Base-by-base conservation (phyloP, 129 eudicot genomes). In the Logfia minima region DNA sequence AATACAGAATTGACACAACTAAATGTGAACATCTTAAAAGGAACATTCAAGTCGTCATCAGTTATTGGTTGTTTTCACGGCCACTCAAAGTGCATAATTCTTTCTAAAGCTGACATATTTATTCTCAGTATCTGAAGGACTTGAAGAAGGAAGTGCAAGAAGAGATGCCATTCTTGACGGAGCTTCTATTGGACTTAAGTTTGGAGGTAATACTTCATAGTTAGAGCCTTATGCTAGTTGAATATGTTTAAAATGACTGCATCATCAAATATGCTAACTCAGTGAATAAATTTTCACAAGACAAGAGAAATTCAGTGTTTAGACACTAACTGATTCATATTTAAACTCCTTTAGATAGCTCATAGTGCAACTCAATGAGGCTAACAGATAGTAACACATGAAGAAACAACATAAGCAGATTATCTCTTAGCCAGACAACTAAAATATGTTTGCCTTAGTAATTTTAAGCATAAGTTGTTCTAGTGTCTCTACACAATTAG, bases 61-160 rank as follows among this genome's bases (percentile, higher is more conserved):
- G 37, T 65, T 31, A 14, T 31, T 65, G 22, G 22, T 65, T 65
- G 41, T 16, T 65, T 65, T n/a, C 45, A 31, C 21, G 4, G 45
- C 70, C 70, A 26, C 41, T 65, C 18, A 17, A 65, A 5, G 11
- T 28, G 13, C 70, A 31, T 17, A 31, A 31, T 5, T 65, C 8
- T 64, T 64, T 64, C 22, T 0, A 5, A 31, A 65, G 41, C 45
- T 65, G 45, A 31, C 70, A 17, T 65, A 3, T 31, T 17, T 17
- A 9, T 31, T 63, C 35, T 26, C 87, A 90, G 96, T 85, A 86
- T 80, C 68, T 88, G 86, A 86, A 80, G 84, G 85, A 68, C 63
- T 81, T 90, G 37, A 88, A 86, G 37, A 81, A 90, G 68, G 96
- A 88, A 75, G 82, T 88, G 78, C 88, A 75, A 71, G 89, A 77